A percentile compares a stretch with the other conserved stretches of the same genome.
These are phyloP conservation scores for Rhizophora apiculata DNA, from an alignment of 345 rosid genomes.

Conservation along the genomic window DNA sequence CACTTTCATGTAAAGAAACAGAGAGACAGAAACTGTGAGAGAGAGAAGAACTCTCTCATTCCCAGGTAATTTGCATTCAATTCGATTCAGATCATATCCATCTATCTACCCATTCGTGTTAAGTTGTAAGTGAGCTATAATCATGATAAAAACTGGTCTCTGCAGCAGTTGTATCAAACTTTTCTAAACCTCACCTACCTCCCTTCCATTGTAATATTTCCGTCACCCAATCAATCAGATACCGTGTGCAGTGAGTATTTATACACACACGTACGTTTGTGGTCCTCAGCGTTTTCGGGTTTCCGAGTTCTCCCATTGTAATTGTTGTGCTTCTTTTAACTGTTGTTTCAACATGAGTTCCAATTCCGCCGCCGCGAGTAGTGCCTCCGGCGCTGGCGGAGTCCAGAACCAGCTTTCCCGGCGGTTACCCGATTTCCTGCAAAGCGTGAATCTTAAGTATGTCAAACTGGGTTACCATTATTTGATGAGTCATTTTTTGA, in stretches of 20 bases:
- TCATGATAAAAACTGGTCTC: background rate
- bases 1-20: too few species aligned
- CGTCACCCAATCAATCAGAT: background rate
- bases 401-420: conserved; percentile 62
- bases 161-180: conserved; percentile 11
- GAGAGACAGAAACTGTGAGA: too few species aligned
- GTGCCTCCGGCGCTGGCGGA: conserved; percentile 16
- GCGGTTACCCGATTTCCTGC: conserved; percentile 78
- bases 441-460: conserved; percentile 79
- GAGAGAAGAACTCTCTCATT: background rate
- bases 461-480: conserved; percentile 90
- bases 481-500: conserved; percentile 57
- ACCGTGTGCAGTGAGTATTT: background rate
- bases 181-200: conserved; percentile 8
- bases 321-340: background rate
- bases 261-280: background rate
- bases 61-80: background rate
- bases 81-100: background rate
- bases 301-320: background rate
- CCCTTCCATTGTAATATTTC: background rate
- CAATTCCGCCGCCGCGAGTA: background rate
- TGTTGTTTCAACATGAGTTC: background rate
- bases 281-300: background rate
- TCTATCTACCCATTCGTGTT: conserved; percentile 1
- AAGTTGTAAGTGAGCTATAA: background rate